Evolutionary conservation across 2,329 filamentous ascomycete species (phyloP).

Genomic region (Dendryphion nanum): DNA sequence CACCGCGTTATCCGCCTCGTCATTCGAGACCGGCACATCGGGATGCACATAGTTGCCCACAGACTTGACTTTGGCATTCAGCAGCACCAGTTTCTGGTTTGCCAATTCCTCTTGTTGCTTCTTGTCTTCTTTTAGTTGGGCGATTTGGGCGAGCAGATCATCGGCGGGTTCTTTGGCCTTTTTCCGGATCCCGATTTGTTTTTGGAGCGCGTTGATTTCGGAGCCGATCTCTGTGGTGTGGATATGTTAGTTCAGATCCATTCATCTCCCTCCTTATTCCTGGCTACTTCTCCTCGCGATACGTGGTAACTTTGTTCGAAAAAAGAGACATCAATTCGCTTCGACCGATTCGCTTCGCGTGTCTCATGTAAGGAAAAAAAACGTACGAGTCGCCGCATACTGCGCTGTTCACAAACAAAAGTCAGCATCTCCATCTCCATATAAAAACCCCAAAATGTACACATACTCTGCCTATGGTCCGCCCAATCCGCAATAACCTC

Average conservation of each 20-base stretch:
- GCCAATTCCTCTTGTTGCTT: slow-evolving; percentile 74
- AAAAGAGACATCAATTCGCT: too few relatives aligned
- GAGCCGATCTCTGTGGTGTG: slow-evolving; percentile 77
- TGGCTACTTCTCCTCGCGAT: too few relatives aligned
- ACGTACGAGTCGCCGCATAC: slow-evolving; percentile 74
- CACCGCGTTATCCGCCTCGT: slow-evolving; percentile 83
- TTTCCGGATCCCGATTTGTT: slow-evolving; percentile 87
- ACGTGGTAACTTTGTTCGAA: too few relatives aligned
- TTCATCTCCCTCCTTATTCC: too few relatives aligned
- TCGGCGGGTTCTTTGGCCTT: slow-evolving; percentile 85
- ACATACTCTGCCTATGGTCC: slow-evolving; percentile 71
- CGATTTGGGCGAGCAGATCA: slow-evolving; percentile 76
- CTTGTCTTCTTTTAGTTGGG: slow-evolving; percentile 75
- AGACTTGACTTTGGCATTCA: slow-evolving; percentile 76
- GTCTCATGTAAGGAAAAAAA: too few relatives aligned
- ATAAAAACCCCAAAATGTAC: neutral
- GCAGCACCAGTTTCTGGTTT: slow-evolving; percentile 68
- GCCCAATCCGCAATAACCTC: slow-evolving; percentile 85
- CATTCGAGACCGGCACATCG: slow-evolving; percentile 77
- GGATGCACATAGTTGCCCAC: slow-evolving; percentile 79
- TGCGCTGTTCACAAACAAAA: too few relatives aligned
- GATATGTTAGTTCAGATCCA: too few relatives aligned
- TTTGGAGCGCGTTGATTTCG: slow-evolving; percentile 85
- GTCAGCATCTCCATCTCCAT: too few relatives aligned
- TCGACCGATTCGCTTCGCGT: too few relatives aligned